A percentile compares a stretch with the other conserved stretches of the same genome.
Conservation (phyloP, 2,329 filamentous ascomycete species). For the Pyricularia sp. region DNA sequence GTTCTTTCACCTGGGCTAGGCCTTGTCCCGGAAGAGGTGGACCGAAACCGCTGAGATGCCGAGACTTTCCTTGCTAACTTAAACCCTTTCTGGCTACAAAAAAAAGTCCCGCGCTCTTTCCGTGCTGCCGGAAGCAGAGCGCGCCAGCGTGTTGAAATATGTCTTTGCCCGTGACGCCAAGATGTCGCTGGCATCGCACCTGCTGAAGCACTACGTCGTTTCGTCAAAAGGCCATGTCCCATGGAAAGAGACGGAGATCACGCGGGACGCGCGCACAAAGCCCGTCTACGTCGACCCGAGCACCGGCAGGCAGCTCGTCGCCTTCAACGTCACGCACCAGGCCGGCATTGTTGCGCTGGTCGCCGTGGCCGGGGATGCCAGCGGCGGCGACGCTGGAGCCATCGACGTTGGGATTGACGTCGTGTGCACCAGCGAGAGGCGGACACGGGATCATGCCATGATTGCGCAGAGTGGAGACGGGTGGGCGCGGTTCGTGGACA, state of each 20-base stretch:
- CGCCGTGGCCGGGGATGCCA: constrained; percentile 34
- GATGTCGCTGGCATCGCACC: constrained; percentile 61
- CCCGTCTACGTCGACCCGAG: constrained; percentile 41
- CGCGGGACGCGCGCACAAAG: constrained; percentile 45
- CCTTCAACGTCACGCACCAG: constrained; percentile 74
- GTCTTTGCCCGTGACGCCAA: constrained; percentile 64
- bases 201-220: constrained; percentile 66
- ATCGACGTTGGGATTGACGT: constrained; percentile 61
- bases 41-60: background rate
- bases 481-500: constrained; percentile 59
- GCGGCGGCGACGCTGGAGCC: constrained; percentile 2
- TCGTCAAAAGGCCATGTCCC: constrained; percentile 42
- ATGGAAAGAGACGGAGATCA: constrained; percentile 50
- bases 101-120: constrained; percentile 34
- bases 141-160: constrained; percentile 47
- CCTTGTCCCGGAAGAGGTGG: background rate
- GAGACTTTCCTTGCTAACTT: background rate
- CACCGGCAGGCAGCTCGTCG: constrained; percentile 35
- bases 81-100: background rate
- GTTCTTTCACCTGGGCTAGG: background rate
- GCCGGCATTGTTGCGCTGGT: constrained; percentile 63
- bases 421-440: constrained; percentile 65
- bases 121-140: constrained; percentile 46
- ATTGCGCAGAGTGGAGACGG: constrained; percentile 40
- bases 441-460: constrained; percentile 48